These are phyloP conservation scores for Scytalidium lignicola DNA, from an alignment of 2,329 filamentous ascomycete species.

Conservation along the genomic window DNA sequence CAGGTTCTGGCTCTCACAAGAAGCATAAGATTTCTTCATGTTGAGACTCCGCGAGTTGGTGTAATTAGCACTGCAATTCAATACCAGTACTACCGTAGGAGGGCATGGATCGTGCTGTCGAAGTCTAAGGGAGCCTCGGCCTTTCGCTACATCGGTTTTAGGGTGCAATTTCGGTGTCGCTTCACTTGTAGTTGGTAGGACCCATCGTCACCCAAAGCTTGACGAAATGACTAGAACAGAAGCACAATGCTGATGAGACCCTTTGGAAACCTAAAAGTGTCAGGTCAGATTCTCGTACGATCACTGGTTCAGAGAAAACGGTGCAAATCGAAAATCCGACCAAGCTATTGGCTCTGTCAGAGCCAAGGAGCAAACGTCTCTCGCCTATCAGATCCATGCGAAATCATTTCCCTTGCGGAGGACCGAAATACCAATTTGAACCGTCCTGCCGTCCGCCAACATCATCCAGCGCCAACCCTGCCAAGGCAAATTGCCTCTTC, in stretches of 20 bases:
- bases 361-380: background rate
- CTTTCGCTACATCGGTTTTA: too few relatives aligned
- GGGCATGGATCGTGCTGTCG: too few relatives aligned
- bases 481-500: conserved; percentile 4
- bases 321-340: too few relatives aligned
- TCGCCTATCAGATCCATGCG: background rate
- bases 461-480: background rate
- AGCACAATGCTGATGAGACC: background rate
- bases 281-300: background rate
- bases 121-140: too few relatives aligned
- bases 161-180: background rate
- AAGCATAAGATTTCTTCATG: too few relatives aligned
- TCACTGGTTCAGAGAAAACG: too few relatives aligned
- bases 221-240: background rate
- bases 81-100: background rate
- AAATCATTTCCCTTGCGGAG: background rate
- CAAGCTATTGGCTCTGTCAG: background rate
- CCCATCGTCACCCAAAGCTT: background rate
- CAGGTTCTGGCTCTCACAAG: too few relatives aligned
- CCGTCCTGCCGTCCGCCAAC: background rate
- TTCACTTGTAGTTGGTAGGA: background rate
- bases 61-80: too few relatives aligned
- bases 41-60: too few relatives aligned
- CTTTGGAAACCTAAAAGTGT: background rate
- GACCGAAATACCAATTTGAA: background rate